Percentiles rank a stretch among this genome's conserved stretches.
Conservation (phyloP, 1,284 basidiomycete species). For the Melampsora americana region DNA sequence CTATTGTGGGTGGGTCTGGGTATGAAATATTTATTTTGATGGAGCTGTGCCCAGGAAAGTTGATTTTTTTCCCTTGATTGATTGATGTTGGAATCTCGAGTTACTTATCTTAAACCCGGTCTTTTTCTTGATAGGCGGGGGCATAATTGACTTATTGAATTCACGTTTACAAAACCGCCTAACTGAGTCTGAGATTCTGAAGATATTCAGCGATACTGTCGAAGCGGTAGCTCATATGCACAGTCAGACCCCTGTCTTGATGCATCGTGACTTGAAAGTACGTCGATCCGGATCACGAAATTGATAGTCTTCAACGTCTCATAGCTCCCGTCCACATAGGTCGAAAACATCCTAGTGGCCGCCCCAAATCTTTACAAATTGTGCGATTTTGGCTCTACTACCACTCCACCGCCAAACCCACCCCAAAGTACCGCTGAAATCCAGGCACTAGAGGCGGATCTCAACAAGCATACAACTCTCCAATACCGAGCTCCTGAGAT, state of each 20-base stretch:
- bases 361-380: conserved; percentile 81
- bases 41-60: conserved; percentile 79
- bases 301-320: neutral
- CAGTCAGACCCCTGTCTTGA: conserved; percentile 76
- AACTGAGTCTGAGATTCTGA: conserved; percentile 90
- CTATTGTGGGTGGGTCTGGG: conserved; percentile 71
- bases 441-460: conserved; percentile 78
- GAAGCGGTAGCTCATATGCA: conserved; percentile 95
- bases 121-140: conserved; percentile 65
- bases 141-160: conserved; percentile 99
- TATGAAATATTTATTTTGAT: conserved; percentile 99
- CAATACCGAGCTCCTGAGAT: conserved; percentile 97
- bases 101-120: neutral
- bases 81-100: neutral
- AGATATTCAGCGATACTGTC: conserved; percentile 73
- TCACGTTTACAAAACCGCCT: conserved; percentile 85
- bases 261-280: conserved; percentile 92
- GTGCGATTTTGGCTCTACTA: conserved; percentile 96
- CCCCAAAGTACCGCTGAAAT: conserved; percentile 76
- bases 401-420: conserved; percentile 66
- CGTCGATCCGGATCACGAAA: conserved; percentile 22
- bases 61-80: neutral
- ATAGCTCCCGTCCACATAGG: conserved; percentile 53
- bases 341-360: conserved; percentile 89
- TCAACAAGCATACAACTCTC: conserved; percentile 89